Base-by-base conservation (phyloP, 2,329 filamentous ascomycete genomes). In the Botrytis elliptica region DNA sequence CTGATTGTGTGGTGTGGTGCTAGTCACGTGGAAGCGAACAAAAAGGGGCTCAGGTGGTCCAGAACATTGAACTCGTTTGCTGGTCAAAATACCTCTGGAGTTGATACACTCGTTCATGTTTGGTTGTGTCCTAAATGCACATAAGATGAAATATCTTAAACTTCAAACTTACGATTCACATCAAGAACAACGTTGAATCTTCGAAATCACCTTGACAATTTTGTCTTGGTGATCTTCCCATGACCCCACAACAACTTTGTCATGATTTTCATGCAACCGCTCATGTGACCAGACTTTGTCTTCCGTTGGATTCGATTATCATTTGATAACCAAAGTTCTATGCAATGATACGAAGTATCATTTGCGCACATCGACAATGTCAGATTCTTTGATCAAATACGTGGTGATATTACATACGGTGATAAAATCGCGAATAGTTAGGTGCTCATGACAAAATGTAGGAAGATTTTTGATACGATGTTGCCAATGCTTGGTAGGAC, bases 201-300 rank as follows among this genome's bases (percentile, higher is more conserved):
- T 62, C 12, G 6, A 36, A 38, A 8, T 62, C 59, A n/a, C 36
- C 59, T 62, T 59, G 29, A 59, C 12, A 18, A 59, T 29, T 59
- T 36, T 18, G 5, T n/a, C 40, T 40, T 2, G 59, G 38, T 18
- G 60, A 29, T 64, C 38, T n/a, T 57, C 25, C 25, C 60, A 63
- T 42, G 62, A 65, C 40, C 62, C 62, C 62, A 44, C n/a, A 33
- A 33, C 62, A 64, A 44, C 25, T 64, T 44, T 44, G 62, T 64
- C 40, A 44, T 64, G 40, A 64, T 29, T 62, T 55, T 25, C 59
- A 62, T 62, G 59, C 33, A 62, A 4, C 12, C 12, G 1, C 9
- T 46, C 40, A 46, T 33, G 63, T 65, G 63, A 65, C 63, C 20
- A 33, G 38, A 22, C 60, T n/a, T 18, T 42, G 10, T 42, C 38